phyloP scores from a whole-genome alignment of 2,329 filamentous ascomycete genomes.

The Massarina eburnea region DNA sequence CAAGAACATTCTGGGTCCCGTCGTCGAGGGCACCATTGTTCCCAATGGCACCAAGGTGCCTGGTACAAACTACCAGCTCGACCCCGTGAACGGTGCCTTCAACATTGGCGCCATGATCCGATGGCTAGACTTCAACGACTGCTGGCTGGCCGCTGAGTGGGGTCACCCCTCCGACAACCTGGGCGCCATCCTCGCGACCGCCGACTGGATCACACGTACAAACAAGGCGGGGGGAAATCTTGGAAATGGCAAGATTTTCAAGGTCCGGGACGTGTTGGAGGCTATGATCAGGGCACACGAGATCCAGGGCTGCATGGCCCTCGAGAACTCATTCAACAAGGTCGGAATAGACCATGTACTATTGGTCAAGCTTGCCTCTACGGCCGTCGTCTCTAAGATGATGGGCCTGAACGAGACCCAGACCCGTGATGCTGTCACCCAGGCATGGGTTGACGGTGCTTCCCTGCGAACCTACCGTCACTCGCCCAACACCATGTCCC shows the following conservation, averaged over 20 bases:
- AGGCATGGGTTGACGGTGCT: slow-evolving; percentile 97
- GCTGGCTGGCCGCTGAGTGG: slow-evolving; percentile 99
- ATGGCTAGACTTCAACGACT: slow-evolving; percentile 99
- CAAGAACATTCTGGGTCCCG: slow-evolving; percentile 88
- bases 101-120: slow-evolving; percentile 99
- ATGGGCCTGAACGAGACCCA: slow-evolving; percentile 85
- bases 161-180: slow-evolving; percentile 98
- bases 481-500: slow-evolving; percentile 98
- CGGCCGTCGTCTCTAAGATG: slow-evolving; percentile 94
- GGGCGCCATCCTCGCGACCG: slow-evolving; percentile 92
- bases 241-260: slow-evolving; percentile 76
- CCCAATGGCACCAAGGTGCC: slow-evolving; percentile 90
- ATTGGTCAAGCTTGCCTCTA: slow-evolving; percentile 93
- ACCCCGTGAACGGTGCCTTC: slow-evolving; percentile 94
- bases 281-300: slow-evolving; percentile 99
- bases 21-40: slow-evolving; percentile 86
- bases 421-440: slow-evolving; percentile 92
- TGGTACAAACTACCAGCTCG: slow-evolving; percentile 90
- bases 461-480: slow-evolving; percentile 95
- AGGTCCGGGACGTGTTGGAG: slow-evolving; percentile 87
- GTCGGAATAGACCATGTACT: slow-evolving; percentile 98
- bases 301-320: slow-evolving; percentile 93
- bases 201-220: slow-evolving; percentile 96
- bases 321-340: slow-evolving; percentile 99
- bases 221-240: slow-evolving; percentile 81